Conservation (phyloP, 257 asterid genomes). For the Hygrophila difformis region DNA sequence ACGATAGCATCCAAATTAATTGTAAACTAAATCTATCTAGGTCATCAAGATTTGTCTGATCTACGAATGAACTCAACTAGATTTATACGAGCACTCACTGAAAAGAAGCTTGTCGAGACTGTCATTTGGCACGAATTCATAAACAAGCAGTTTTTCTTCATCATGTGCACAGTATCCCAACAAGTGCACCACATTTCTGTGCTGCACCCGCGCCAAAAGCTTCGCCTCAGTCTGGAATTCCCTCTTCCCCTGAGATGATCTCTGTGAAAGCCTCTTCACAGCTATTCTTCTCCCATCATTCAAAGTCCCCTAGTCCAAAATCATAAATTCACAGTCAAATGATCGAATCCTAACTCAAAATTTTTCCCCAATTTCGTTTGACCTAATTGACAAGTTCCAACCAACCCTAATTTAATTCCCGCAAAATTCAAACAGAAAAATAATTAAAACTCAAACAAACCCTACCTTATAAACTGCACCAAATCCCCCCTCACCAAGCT, state of each 20-base stretch:
- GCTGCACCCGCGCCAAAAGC: conserved; percentile 81
- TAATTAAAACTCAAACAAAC: too few relatives aligned
- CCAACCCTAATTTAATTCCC: too few relatives aligned
- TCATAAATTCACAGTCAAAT: conserved; percentile 5
- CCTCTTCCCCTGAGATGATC: conserved; percentile 69
- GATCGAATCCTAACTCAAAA: conserved; percentile 8
- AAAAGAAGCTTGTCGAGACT: conserved; percentile 92
- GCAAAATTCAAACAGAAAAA: too few relatives aligned
- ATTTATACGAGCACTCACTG: conserved; percentile 43
- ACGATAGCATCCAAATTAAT: too few relatives aligned
- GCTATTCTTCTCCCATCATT: conserved; percentile 78
- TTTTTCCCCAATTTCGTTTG: background rate
- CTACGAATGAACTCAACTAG: background rate
- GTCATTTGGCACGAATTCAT: conserved; percentile 69
- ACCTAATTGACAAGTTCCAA: background rate
- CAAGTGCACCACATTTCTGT: conserved; percentile 82
- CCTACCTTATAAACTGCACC: conserved; percentile 25
- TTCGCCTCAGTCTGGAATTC: conserved; percentile 88
- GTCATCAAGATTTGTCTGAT: background rate
- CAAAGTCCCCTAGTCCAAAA: conserved; percentile 58
- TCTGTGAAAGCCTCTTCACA: conserved; percentile 75
- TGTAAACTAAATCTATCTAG: too few relatives aligned
- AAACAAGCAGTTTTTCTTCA: conserved; percentile 70
- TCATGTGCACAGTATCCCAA: conserved; percentile 73
- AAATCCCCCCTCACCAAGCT: background rate